phyloP scores from a whole-genome alignment of 2,329 filamentous ascomycete genomes.

The Akanthomyces muscarius region DNA sequence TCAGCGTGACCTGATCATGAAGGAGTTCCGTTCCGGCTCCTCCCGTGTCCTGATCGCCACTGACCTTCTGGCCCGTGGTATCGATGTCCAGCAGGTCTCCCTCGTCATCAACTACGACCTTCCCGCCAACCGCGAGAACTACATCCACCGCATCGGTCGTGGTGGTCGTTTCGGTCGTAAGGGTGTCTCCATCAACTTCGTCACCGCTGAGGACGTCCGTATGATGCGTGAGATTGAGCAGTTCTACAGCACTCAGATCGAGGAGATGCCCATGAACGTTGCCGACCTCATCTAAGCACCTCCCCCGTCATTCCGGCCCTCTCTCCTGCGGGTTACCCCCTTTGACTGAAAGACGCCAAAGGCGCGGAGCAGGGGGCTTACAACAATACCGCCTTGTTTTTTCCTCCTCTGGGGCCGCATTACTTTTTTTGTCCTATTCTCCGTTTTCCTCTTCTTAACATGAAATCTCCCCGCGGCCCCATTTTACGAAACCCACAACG shows the following conservation, averaged over 20 bases:
- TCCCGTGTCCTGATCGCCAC: slow-evolving; percentile 98
- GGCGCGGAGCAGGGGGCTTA: slow-evolving; percentile 6
- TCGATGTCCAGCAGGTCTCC: slow-evolving; percentile 99
- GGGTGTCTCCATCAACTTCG: slow-evolving; percentile 99
- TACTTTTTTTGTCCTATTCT: slow-evolving; percentile 15
- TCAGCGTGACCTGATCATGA: slow-evolving; percentile 99
- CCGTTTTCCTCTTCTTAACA: slow-evolving; percentile 5
- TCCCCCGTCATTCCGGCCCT: slow-evolving; percentile 23
- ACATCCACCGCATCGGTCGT: slow-evolving; percentile 99
- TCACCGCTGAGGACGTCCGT: slow-evolving; percentile 96
- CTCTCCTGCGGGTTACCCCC: slow-evolving; percentile 24
- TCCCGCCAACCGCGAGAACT: slow-evolving; percentile 98
- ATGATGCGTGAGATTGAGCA: slow-evolving; percentile 99
- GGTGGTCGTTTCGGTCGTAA: slow-evolving; percentile 99
- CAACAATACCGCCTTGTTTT: slow-evolving; percentile 19
- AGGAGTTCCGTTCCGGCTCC: slow-evolving; percentile 99
- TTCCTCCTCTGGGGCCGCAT: slow-evolving; percentile 17
- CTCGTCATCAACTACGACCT: slow-evolving; percentile 99
- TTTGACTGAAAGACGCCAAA: slow-evolving; percentile 5
- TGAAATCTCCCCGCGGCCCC: slow-evolving; percentile 16
- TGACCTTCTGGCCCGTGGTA: slow-evolving; percentile 96
- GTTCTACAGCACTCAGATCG: slow-evolving; percentile 99
- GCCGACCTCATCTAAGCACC: slow-evolving; percentile 65
- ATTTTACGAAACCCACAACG: slow-evolving; percentile 15
- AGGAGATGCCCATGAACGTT: slow-evolving; percentile 99